Conservation (phyloP, 2,329 filamentous ascomycete genomes). For the Orbilia ellipsospora region DNA sequence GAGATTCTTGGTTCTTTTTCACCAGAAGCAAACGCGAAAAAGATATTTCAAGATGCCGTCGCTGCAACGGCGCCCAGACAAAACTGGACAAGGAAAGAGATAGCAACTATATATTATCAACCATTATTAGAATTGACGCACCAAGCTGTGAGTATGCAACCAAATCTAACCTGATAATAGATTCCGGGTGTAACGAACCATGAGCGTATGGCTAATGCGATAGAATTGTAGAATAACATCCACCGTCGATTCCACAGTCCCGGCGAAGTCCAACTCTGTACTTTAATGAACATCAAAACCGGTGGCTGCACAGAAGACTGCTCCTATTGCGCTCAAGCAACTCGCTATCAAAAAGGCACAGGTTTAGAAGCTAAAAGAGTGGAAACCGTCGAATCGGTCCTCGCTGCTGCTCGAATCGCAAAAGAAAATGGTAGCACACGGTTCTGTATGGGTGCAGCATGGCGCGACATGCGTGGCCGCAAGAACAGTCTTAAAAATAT, state of each 20-base stretch:
- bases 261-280: constrained; percentile 87
- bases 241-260: constrained; percentile 89
- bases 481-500: constrained; percentile 86
- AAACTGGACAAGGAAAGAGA: constrained; percentile 84
- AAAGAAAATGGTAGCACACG: constrained; percentile 86
- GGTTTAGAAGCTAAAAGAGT: constrained; percentile 83
- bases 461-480: constrained; percentile 91
- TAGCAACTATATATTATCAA: constrained; percentile 81
- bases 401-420: constrained; percentile 79
- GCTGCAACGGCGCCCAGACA: constrained; percentile 72
- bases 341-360: constrained; percentile 73
- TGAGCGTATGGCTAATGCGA: constrained; percentile 25
- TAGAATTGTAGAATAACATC: constrained; percentile 71
- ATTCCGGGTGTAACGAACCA: too few relatives aligned
- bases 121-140: constrained; percentile 82
- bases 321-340: constrained; percentile 91
- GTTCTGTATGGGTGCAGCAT: constrained; percentile 95
- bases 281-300: constrained; percentile 96
- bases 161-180: too few relatives aligned
- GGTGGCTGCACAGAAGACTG: constrained; percentile 93
- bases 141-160: constrained; percentile 71
- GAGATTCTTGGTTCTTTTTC: not conserved
- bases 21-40: constrained; percentile 1
- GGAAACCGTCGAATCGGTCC: constrained; percentile 81
- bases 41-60: constrained; percentile 66